Percentiles rank a stretch among this genome's conserved stretches.
These are phyloP conservation scores for Botrytis galanthina DNA, from an alignment of 2,329 filamentous ascomycete species.

Conservation along the genomic window DNA sequence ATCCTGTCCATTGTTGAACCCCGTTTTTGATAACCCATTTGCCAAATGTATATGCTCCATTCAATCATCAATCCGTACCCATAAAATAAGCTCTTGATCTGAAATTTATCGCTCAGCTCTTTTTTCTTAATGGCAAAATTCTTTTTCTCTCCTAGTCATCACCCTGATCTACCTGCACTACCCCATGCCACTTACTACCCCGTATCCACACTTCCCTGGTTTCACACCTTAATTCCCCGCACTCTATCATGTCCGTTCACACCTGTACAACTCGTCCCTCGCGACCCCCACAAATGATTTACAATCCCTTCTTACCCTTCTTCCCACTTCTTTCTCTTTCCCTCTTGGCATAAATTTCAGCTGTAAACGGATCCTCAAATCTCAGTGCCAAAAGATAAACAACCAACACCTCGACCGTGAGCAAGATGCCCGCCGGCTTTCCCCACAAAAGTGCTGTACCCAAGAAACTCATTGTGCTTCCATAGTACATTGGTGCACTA, in stretches of 20 bases:
- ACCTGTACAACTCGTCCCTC: slow-evolving; percentile 2
- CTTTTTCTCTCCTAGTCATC: not conserved
- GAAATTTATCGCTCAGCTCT: slow-evolving; percentile 4
- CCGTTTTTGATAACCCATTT: slow-evolving; percentile 23
- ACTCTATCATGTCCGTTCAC: not conserved
- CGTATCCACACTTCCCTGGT: slow-evolving; percentile 7
- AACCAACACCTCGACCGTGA: slow-evolving; percentile 71
- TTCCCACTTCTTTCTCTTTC: slow-evolving; percentile 52
- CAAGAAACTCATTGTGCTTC: slow-evolving; percentile 87
- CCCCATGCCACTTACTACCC: not conserved
- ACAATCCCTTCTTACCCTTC: slow-evolving; percentile 34
- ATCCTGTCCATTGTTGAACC: slow-evolving; percentile 32
- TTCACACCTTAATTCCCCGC: not conserved
- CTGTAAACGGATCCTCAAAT: slow-evolving; percentile 94
- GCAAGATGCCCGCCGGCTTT: slow-evolving; percentile 78
- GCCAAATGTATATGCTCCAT: slow-evolving; percentile 10
- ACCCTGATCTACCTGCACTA: not conserved
- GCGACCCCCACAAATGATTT: slow-evolving; percentile 11
- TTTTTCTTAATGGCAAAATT: not conserved
- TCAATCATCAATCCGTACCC: slow-evolving; percentile 3
- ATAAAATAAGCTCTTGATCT: not conserved
- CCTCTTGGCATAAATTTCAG: slow-evolving; percentile 86
- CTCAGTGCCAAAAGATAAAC: slow-evolving; percentile 78
- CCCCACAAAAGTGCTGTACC: slow-evolving; percentile 81
- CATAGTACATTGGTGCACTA: slow-evolving; percentile 93